A percentile compares a stretch with the other conserved stretches of the same genome.
phyloP scores from a whole-genome alignment of 208 protist genomes.

The Crithidia expoeki region DNA sequence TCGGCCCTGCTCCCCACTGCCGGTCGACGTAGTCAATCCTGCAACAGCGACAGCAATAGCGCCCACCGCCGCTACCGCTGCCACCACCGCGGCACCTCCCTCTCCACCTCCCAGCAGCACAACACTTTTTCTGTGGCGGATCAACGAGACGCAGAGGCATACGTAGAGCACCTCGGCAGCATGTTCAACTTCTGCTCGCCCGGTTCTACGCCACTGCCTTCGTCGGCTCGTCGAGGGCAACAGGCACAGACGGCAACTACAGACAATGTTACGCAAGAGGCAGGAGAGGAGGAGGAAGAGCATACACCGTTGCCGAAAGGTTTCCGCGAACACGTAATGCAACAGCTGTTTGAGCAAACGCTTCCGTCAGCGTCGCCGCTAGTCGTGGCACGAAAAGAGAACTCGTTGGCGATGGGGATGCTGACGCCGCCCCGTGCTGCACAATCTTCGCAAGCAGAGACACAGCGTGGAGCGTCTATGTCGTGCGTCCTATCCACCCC shows the following conservation, averaged over 20 bases:
- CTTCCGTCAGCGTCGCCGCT: neutral
- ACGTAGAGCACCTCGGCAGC: constrained; percentile 31
- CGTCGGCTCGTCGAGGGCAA: constrained; percentile 4
- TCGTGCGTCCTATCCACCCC: constrained; percentile 15
- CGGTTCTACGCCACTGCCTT: constrained; percentile 40
- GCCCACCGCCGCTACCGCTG: neutral
- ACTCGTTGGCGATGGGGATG: neutral
- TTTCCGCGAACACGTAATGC: neutral
- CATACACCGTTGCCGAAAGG: neutral
- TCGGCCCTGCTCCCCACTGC: no score
- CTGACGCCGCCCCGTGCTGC: neutral
- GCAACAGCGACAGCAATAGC: constrained; percentile 9
- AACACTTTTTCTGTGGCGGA: constrained; percentile 34
- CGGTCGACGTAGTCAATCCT: neutral
- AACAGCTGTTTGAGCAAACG: neutral
- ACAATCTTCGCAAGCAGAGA: neutral
- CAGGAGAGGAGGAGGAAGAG: neutral
- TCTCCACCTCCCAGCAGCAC: constrained; percentile 31
- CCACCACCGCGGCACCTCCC: neutral
- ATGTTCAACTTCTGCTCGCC: constrained; percentile 50
- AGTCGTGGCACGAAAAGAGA: no score
- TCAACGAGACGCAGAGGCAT: constrained; percentile 36
- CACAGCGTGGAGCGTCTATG: neutral
- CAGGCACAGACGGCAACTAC: neutral
- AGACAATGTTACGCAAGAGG: neutral